A percentile compares a stretch with the other conserved stretches of the same genome.
These are phyloP conservation scores for Boletales sp. DNA, from an alignment of 768 basidiomycete genomes.

Conservation along the genomic window DNA sequence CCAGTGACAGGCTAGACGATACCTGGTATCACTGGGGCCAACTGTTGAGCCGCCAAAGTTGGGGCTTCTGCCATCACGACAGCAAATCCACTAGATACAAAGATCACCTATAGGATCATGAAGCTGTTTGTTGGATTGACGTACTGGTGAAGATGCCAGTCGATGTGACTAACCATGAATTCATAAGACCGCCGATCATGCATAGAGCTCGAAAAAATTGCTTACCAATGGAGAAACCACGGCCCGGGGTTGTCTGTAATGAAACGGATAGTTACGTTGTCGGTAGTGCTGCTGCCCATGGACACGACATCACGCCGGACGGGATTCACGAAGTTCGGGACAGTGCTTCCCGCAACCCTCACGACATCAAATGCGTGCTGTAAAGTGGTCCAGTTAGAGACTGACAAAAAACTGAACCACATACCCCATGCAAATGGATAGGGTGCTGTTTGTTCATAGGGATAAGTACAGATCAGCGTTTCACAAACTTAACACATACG, in stretches of 20 bases:
- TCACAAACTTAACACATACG: conserved; percentile 16
- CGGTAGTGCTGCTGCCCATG: conserved; percentile 19
- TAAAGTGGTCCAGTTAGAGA: background rate
- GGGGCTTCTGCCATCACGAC: no score
- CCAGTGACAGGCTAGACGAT: no score
- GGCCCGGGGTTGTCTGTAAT: conserved; percentile 64
- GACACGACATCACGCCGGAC: conserved; percentile 33
- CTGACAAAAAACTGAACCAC: conserved; percentile 11
- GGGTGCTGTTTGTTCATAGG: no score
- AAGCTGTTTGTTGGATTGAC: no score
- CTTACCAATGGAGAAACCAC: conserved; percentile 49
- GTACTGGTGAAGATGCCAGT: no score
- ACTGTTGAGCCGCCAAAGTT: no score
- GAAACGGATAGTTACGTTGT: conserved; percentile 57
- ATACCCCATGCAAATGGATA: conserved; percentile 40
- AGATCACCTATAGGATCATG: no score
- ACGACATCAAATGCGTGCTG: conserved; percentile 38
- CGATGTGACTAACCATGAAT: no score
- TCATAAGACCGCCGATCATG: background rate
- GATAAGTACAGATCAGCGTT: background rate
- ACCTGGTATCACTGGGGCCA: no score
- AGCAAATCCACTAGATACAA: no score
- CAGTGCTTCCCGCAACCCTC: conserved; percentile 24
- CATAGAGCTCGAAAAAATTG: background rate
- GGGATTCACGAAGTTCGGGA: conserved; percentile 36